These are phyloP conservation scores for Penicillium egyptiacum DNA, from an alignment of 495 filamentous ascomycete species.

Conservation along the genomic window DNA sequence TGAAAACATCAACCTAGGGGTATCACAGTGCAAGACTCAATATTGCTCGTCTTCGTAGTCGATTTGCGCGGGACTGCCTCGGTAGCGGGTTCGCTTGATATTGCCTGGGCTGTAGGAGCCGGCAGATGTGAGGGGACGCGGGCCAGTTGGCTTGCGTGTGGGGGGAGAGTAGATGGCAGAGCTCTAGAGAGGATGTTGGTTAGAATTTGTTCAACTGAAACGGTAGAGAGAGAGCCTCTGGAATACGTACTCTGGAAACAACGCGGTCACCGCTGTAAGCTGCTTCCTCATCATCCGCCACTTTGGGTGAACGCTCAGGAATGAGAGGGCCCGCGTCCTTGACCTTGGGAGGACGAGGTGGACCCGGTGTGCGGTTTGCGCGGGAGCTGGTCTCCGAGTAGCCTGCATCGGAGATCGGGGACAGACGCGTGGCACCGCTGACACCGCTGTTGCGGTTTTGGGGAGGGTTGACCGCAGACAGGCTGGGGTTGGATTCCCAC, in stretches of 20 bases:
- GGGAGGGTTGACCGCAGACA: constrained; percentile 42
- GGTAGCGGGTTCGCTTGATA: constrained; percentile 45
- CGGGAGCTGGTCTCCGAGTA: constrained; percentile 48
- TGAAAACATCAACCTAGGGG: constrained; percentile 24
- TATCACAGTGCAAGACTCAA: constrained; percentile 32
- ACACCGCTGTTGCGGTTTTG: constrained; percentile 45
- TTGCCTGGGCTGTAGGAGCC: constrained; percentile 49
- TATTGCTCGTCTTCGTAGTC: constrained; percentile 43
- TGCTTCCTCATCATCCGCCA: constrained; percentile 38
- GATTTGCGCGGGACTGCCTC: constrained; percentile 50
- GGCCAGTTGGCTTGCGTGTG: constrained; percentile 55
- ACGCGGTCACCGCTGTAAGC: constrained; percentile 44
- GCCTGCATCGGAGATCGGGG: constrained; percentile 54
- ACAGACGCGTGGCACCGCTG: constrained; percentile 38
- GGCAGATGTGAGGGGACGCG: constrained; percentile 50
- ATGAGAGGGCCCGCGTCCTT: constrained; percentile 54
- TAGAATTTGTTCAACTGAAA: constrained; percentile 1
- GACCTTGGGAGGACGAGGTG: constrained; percentile 54
- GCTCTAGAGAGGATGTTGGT: constrained; percentile 21
- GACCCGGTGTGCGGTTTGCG: constrained; percentile 29
- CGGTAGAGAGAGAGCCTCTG: not conserved
- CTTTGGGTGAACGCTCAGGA: constrained; percentile 49
- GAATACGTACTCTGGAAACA: constrained; percentile 39
- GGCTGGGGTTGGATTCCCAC: constrained; percentile 64
- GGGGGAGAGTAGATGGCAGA: constrained; percentile 50